phyloP scores from a whole-genome alignment of 805 yeast species.

The Scheffersomyces stipitis region DNA sequence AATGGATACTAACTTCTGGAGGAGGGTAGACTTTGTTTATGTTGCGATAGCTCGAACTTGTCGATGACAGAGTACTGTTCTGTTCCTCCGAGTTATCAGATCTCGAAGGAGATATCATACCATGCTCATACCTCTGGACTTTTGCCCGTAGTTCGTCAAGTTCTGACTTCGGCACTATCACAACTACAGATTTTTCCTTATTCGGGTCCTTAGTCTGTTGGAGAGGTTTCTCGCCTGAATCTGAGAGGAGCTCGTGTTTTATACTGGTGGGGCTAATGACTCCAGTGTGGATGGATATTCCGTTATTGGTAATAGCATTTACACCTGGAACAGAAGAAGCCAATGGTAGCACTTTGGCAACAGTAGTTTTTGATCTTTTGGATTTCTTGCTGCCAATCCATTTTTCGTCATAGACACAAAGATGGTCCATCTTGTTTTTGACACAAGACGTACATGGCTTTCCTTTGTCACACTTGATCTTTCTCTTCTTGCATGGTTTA shows the following conservation, averaged over 20 bases:
- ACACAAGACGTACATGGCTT: slow-evolving; percentile 38
- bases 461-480: slow-evolving; percentile 42
- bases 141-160: slow-evolving; percentile 9
- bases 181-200: slow-evolving; percentile 6
- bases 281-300: background rate
- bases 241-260: background rate
- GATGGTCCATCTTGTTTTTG: slow-evolving; percentile 20
- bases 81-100: background rate
- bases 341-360: background rate
- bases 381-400: background rate
- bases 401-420: slow-evolving; percentile 12
- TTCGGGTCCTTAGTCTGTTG: background rate
- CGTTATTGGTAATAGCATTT: slow-evolving; percentile 2
- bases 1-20: background rate
- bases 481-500: slow-evolving; percentile 35
- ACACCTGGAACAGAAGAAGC: no score
- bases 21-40: background rate
- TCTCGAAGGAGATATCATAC: background rate
- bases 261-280: background rate
- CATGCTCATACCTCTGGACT: background rate
- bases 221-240: background rate
- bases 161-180: slow-evolving; percentile 8
- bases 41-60: background rate
- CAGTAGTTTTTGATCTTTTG: background rate
- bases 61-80: background rate